Base-by-base conservation (phyloP, 1,284 basidiomycete genomes). In the Cutaneotrichosporon sp. region DNA sequence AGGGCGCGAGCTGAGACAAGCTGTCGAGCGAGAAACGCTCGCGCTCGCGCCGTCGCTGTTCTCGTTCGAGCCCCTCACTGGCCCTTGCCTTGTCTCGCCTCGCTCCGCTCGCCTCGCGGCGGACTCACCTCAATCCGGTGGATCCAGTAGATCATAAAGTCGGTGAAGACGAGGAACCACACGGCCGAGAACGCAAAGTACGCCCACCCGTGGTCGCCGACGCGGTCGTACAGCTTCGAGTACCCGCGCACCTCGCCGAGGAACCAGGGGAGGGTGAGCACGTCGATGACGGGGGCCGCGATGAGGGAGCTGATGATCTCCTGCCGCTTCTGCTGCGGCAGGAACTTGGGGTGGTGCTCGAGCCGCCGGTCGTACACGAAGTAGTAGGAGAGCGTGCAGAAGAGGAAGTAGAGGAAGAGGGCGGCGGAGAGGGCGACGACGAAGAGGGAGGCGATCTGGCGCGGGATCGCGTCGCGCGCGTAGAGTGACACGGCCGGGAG, bases 281-380 rank as follows among this genome's bases (percentile, higher is more conserved):
- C 67, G 25, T 83, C 89, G 83, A 95, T 92, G 1, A 74, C 79
- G 0, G 92, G 92, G 73, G 97, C 95, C 0, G 92, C 88, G 53
- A 83, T 82, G 59, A 97, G 67, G 60, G 89, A 91, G 56, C 80
- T 81, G 66, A 85, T 80, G 67, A 99, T 98, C 81, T 99, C 95
- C 64, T 87, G 83, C 65, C 84, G 83, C 65, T 92, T 85, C 79
- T 97, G 95, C 69, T 83, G 81, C 74, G 91, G 90, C 57, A 97
- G 83, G 82, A 95, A 99, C 33, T 89, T 86, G 0, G 95, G 97
- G 81, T 99, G 95, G 54, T 86, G 86, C 87, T 94, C 94, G 87
- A 99, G 92, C 25, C 95, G 87, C 72, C 94, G 89, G 81, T 99
- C 95, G 85, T 97, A 99, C 64, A 99, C 86, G 79, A 85, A 89